These are phyloP conservation scores for Geotrichum citri-aurantii DNA, from an alignment of 1,139 yeast genomes.

Conservation along the genomic window DNA sequence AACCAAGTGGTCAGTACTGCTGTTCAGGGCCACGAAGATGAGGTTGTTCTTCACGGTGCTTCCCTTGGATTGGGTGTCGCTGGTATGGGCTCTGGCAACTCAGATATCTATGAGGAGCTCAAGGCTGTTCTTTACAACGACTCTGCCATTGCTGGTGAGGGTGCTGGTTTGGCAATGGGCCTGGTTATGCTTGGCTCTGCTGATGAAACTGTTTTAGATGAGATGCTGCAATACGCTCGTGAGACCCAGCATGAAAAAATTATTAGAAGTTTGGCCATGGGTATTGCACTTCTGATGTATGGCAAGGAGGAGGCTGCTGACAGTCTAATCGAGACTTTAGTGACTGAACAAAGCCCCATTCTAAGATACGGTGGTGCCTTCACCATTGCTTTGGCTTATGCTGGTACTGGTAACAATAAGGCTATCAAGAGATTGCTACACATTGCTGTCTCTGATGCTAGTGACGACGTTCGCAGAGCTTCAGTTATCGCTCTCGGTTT, in stretches of 20 bases:
- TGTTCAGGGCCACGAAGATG: slow-evolving; percentile 56
- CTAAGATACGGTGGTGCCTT: slow-evolving; percentile 95
- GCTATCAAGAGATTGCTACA: slow-evolving; percentile 86
- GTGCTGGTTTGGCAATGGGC: slow-evolving; percentile 96
- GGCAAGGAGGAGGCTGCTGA: slow-evolving; percentile 85
- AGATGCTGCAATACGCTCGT: slow-evolving; percentile 86
- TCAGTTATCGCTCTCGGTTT: slow-evolving; percentile 94
- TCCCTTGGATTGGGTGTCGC: slow-evolving; percentile 95
- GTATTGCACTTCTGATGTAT: slow-evolving; percentile 78
- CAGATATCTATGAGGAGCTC: slow-evolving; percentile 71
- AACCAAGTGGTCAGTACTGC: slow-evolving; percentile 59
- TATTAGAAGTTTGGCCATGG: slow-evolving; percentile 84
- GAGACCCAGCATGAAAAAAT: slow-evolving; percentile 96
- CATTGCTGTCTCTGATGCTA: slow-evolving; percentile 93
- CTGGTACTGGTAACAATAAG: slow-evolving; percentile 87
- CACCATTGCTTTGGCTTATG: slow-evolving; percentile 90
- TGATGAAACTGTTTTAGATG: slow-evolving; percentile 60
- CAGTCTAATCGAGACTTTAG: slow-evolving; percentile 56
- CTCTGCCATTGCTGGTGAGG: slow-evolving; percentile 92
- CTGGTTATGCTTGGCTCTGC: slow-evolving; percentile 95
- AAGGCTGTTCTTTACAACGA: slow-evolving; percentile 83
- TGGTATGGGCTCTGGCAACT: slow-evolving; percentile 86
- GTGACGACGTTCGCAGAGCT: slow-evolving; percentile 94
- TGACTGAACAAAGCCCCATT: slow-evolving; percentile 72
- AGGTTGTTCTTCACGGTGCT: slow-evolving; percentile 92